Evolutionary conservation across 164 flowering plant species (phyloP).

Genomic region (Magnolia officinalis): DNA sequence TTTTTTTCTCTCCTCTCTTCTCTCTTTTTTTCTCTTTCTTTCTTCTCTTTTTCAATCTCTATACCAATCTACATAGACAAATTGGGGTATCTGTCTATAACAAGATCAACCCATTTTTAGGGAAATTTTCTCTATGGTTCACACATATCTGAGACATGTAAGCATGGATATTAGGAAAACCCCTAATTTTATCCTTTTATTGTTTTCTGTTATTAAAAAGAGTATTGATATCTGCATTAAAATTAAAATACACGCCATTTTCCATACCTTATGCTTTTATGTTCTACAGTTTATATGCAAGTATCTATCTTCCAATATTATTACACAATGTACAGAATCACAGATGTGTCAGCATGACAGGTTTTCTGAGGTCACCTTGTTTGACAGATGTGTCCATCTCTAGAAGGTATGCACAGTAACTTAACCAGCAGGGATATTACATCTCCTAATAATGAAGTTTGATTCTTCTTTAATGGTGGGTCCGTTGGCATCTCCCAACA

Average conservation of each 20-base stretch:
- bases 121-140: too few species aligned
- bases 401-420: neutral
- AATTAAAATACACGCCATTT: neutral
- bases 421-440: neutral
- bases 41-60: too few species aligned
- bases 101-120: too few species aligned
- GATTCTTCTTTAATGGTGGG: neutral
- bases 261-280: neutral
- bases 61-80: too few species aligned
- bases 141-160: too few species aligned
- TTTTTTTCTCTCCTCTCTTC: too few species aligned
- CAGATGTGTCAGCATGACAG: neutral
- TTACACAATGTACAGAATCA: neutral
- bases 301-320: conserved; percentile 3
- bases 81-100: too few species aligned
- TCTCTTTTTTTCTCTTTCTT: too few species aligned
- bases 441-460: neutral
- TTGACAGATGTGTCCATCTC: neutral
- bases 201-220: too few species aligned
- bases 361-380: neutral
- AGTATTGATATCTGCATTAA: neutral
- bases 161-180: too few species aligned
- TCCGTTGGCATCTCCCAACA: neutral
- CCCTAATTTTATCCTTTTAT: too few species aligned
- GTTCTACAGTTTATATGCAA: neutral